Base-by-base conservation (phyloP, 2,329 filamentous ascomycete genomes). In the Thielaviopsis euricoi region DNA sequence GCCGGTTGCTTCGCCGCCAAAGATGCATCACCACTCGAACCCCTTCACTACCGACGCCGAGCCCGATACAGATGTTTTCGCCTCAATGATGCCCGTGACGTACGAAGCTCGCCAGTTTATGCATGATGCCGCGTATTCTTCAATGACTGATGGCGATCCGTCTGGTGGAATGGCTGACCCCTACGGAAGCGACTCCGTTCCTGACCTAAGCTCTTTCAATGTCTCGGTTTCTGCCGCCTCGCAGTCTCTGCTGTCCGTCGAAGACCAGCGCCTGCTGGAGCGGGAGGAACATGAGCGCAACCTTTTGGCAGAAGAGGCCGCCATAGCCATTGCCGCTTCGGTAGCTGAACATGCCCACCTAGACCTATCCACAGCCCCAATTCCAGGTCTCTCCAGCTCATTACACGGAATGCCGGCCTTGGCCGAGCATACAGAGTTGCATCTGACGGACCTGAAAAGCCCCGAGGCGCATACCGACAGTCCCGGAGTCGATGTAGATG, bases 61-160 rank as follows among this genome's bases (percentile, higher is more conserved):
- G 19, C 7, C 55, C 19, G 56, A 60, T 26, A 19, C 51, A 17
- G 55, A 60, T 53, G 55, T 60, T 15, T 60, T 60, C 57, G 58
- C 55, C 55, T 60, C 58, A 46, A 71, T 64, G 53, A 78, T 78
- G 75, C 75, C 71, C 62, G 74, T 79, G 63, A 75, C 74, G 48
- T 79, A 75, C 64, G 76, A 79, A 62, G 68, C 73, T 23, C 69
- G 76, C 60, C 71, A 67, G 62, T 76, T 78, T 61, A 70, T 77
- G 46, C 71, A 76, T 57, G 73, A 76, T 56, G 74, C 72, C 57
- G 66, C 69, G 21, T 78, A 78, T 59, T 71, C 75, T 9, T 66
- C 72, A 23, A 74, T 77, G 58, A 56, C 60, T n/a, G 61, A 62
- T 17, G 71, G 70, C 50, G 73, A 75, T 62, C 53, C 67, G 58